Evolutionary conservation across 768 basidiomycete genomes (phyloP).

Genomic region (Paxillus rubicundulus): DNA sequence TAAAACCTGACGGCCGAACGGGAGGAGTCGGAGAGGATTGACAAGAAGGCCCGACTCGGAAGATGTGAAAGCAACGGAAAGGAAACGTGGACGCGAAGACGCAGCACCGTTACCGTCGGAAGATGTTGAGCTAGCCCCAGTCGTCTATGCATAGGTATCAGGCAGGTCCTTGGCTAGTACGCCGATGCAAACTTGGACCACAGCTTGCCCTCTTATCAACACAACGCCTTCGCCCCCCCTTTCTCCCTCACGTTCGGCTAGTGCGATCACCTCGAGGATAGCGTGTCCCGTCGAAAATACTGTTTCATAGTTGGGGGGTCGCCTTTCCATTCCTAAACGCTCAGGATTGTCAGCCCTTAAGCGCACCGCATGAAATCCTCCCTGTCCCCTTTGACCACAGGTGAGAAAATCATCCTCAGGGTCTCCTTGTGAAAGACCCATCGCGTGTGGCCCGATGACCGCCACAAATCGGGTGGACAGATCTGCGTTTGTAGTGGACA

Average conservation of each 20-base stretch:
- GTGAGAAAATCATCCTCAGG: neutral
- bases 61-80: too few species aligned
- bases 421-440: constrained; percentile 11
- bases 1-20: too few species aligned
- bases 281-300: constrained; percentile 11
- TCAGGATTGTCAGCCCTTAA: neutral
- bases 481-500: constrained; percentile 3
- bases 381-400: neutral
- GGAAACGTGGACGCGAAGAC: too few species aligned
- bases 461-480: constrained; percentile 19
- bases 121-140: too few species aligned
- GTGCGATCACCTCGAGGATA: constrained; percentile 7
- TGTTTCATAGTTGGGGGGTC: neutral
- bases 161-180: too few species aligned
- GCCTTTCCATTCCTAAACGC: neutral
- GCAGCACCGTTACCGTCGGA: too few species aligned
- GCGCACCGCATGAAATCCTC: constrained; percentile 6
- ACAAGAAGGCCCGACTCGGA: too few species aligned
- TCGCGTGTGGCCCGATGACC: constrained; percentile 15
- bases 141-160: too few species aligned
- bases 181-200: too few species aligned
- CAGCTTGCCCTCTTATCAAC: neutral
- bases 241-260: neutral
- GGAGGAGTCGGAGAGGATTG: too few species aligned
- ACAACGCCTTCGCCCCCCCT: constrained; percentile 5